phyloP scores from a whole-genome alignment of 2,329 filamentous ascomycete genomes.

The Teratosphaeria pseudoeucalypti region DNA sequence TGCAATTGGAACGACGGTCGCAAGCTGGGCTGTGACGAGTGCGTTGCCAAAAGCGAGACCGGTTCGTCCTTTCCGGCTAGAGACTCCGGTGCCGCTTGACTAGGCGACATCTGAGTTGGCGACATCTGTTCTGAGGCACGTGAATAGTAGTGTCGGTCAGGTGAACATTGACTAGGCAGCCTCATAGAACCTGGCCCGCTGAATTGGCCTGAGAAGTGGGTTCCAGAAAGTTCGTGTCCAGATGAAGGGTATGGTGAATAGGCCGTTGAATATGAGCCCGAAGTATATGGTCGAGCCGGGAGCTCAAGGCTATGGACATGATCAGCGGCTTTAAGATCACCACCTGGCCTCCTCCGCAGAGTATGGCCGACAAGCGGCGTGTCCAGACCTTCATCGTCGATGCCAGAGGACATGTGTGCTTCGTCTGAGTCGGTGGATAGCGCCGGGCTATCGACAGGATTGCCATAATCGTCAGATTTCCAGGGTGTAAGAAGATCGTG shows the following conservation, averaged over 20 bases:
- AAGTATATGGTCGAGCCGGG: slow-evolving; percentile 35
- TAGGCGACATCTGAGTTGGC: not conserved
- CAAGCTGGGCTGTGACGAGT: slow-evolving; percentile 46
- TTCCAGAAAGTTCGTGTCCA: slow-evolving; percentile 7
- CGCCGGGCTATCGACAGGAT: slow-evolving; percentile 2
- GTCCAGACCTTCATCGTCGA: slow-evolving; percentile 31
- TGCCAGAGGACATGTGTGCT: slow-evolving; percentile 26
- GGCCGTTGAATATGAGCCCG: slow-evolving; percentile 15
- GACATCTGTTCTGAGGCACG: not conserved
- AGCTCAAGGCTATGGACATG: slow-evolving; percentile 37
- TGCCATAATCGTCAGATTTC: not conserved
- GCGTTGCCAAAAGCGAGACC: slow-evolving; percentile 37
- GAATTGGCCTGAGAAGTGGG: slow-evolving; percentile 11
- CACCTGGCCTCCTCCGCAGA: slow-evolving; percentile 39
- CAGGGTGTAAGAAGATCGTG: slow-evolving; percentile 13
- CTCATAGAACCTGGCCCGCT: not conserved
- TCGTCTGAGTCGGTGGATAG: not conserved
- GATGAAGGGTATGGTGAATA: slow-evolving; percentile 6
- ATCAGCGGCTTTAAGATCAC: slow-evolving; percentile 36
- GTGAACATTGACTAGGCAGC: slow-evolving; percentile 2
- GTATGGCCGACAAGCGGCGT: slow-evolving; percentile 23
- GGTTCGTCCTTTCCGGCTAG: slow-evolving; percentile 11
- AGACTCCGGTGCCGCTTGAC: not conserved
- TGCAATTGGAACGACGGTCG: slow-evolving; percentile 75
- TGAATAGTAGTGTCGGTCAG: not conserved